Base-by-base conservation (phyloP, 1,139 yeast genomes). In the Candida mesenterica region DNA sequence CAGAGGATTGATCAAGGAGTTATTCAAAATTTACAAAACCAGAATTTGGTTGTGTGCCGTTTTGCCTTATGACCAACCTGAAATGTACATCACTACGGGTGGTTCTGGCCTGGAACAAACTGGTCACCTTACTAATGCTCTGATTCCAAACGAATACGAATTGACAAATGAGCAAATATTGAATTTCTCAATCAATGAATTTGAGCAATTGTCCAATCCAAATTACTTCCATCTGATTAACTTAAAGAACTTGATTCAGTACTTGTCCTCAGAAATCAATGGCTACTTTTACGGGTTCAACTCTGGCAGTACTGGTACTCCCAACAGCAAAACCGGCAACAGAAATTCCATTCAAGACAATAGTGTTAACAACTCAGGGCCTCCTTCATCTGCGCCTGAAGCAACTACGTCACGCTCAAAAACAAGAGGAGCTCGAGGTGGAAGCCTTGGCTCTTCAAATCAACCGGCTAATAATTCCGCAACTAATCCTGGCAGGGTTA, bases 1-100 rank as follows among this genome's bases (percentile, higher is more conserved):
- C 59, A 74, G 98, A 51, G 95, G 86, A 31, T 74, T 94, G 53
- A 95, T 92, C 39, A 84, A 92, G 49, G 97, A 92, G 52, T 67
- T 92, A 44, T 92, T 92, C 68, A 82, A 92, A 52, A 84, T 88
- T 42, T 92, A 89, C 72, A 92, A 92, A 65, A 92, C 97, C 1
- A 77, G 98, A 55, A 92, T 92, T 50, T 94, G 98, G 98, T 76
- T 90, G 72, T 90, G 97, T 65, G 95, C 97, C 3, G 87, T 90
- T 4, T 57, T 67, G 32, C 72, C 72, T 1, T 54, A 53, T 39
- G 65, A 65, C 43, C 59, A 56, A 40, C 65, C 72, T 4, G 55
- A 58, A 30, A 49, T 62, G 32, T 63, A 60, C 36, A 55, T 50
- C 22, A 49, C 49, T 14, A 33, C 28, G 15, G 46, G 36, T 22